Conservation (phyloP, 2,329 filamentous ascomycete genomes). For the Amauroascus niger region DNA sequence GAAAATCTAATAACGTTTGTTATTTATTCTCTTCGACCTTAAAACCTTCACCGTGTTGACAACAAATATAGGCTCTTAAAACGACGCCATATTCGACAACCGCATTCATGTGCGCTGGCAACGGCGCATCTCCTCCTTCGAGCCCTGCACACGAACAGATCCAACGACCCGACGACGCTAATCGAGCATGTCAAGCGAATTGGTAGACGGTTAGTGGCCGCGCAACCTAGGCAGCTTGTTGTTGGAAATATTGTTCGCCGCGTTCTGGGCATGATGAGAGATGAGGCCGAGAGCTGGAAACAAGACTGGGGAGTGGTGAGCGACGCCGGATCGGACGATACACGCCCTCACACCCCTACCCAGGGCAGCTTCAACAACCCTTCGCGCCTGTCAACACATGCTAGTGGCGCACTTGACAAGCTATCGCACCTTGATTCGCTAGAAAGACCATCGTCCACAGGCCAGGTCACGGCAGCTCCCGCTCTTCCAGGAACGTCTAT, state of each 20-base stretch:
- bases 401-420: constrained; percentile 1
- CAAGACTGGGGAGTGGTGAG: constrained; percentile 48
- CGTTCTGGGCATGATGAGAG: constrained; percentile 79
- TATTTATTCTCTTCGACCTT: not conserved
- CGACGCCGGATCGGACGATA: constrained; percentile 49
- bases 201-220: constrained; percentile 66
- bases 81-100: constrained; percentile 77
- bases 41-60: constrained; percentile 5
- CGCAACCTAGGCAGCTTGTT: constrained; percentile 81
- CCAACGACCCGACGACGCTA: constrained; percentile 65
- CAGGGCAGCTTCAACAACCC: not conserved
- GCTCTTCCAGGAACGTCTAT: constrained; percentile 58
- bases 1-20: constrained; percentile 15
- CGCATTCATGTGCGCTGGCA: constrained; percentile 79
- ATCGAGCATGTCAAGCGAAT: constrained; percentile 70
- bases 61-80: constrained; percentile 60
- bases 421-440: constrained; percentile 14
- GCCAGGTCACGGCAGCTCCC: constrained; percentile 25
- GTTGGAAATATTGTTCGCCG: constrained; percentile 91
- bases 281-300: constrained; percentile 74
- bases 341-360: constrained; percentile 37
- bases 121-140: constrained; percentile 81
- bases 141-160: constrained; percentile 73
- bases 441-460: constrained; percentile 29
- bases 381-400: constrained; percentile 4